Evolutionary conservation across 1,139 yeast species (phyloP).

Genomic region (Blastobotrys elegans): DNA sequence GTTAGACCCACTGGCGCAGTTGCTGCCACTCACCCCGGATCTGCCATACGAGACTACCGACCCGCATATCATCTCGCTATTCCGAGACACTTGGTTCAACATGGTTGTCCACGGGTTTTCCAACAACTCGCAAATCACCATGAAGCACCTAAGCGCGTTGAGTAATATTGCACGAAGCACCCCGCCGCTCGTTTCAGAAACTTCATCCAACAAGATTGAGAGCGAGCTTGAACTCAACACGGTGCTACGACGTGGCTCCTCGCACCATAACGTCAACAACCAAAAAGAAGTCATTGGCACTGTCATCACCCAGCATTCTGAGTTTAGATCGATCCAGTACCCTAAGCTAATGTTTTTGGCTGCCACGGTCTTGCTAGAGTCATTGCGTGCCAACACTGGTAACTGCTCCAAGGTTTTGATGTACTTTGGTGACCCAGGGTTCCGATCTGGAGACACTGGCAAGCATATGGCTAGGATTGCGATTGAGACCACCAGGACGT

Average conservation of each 20-base stretch:
- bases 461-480: slow-evolving; percentile 65
- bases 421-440: slow-evolving; percentile 84
- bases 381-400: slow-evolving; percentile 73
- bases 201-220: slow-evolving; percentile 81
- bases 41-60: slow-evolving; percentile 43
- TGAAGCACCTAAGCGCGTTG: slow-evolving; percentile 45
- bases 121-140: slow-evolving; percentile 52
- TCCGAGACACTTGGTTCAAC: slow-evolving; percentile 92
- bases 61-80: slow-evolving; percentile 48
- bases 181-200: slow-evolving; percentile 89
- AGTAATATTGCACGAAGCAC: slow-evolving; percentile 76
- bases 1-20: slow-evolving; percentile 67
- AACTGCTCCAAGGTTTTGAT: slow-evolving; percentile 68
- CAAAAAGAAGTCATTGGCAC: slow-evolving; percentile 52
- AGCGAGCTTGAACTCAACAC: slow-evolving; percentile 90
- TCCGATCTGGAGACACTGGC: slow-evolving; percentile 67
- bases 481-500: slow-evolving; percentile 54
- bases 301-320: slow-evolving; percentile 27
- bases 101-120: slow-evolving; percentile 88
- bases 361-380: slow-evolving; percentile 74
- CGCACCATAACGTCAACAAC: slow-evolving; percentile 72
- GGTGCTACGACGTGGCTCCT: slow-evolving; percentile 83
- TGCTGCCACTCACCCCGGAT: slow-evolving; percentile 56
- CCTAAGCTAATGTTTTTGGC: slow-evolving; percentile 87
- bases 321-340: slow-evolving; percentile 53